Percentiles rank a stretch among this genome's conserved stretches.
phyloP scores from a whole-genome alignment of 345 rosid species.

The Gossypium rotundifolium region DNA sequence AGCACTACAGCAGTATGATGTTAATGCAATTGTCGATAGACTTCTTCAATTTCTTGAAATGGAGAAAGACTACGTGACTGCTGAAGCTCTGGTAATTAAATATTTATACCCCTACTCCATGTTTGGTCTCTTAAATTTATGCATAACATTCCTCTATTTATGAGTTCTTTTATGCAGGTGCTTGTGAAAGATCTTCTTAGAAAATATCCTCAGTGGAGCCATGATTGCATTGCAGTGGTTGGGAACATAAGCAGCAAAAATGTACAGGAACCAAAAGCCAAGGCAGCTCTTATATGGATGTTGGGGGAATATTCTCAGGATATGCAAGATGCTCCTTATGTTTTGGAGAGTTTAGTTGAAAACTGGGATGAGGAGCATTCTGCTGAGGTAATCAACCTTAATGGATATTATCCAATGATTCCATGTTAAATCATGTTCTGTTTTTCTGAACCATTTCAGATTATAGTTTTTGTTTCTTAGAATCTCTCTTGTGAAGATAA shows the following conservation, averaged over 20 bases:
- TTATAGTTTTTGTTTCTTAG: background rate
- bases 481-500: background rate
- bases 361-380: constrained; percentile 97
- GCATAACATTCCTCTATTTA: background rate
- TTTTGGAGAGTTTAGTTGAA: constrained; percentile 76
- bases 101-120: constrained; percentile 1
- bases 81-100: constrained; percentile 81
- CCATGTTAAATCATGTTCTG: background rate
- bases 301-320: constrained; percentile 98
- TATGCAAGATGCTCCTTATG: constrained; percentile 93
- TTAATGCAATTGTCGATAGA: constrained; percentile 98
- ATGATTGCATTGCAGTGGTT: constrained; percentile 98
- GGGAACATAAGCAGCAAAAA: constrained; percentile 94
- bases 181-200: constrained; percentile 95
- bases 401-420: background rate
- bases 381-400: constrained; percentile 54
- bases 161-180: constrained; percentile 46
- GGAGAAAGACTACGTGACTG: constrained; percentile 99
- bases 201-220: constrained; percentile 99
- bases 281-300: constrained; percentile 99
- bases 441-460: constrained; percentile 1
- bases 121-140: background rate
- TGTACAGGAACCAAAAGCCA: constrained; percentile 94
- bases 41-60: constrained; percentile 98
- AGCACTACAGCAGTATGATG: constrained; percentile 97